phyloP scores from a whole-genome alignment of 2,329 filamentous ascomycete species.

The Lachnum nothofagi region DNA sequence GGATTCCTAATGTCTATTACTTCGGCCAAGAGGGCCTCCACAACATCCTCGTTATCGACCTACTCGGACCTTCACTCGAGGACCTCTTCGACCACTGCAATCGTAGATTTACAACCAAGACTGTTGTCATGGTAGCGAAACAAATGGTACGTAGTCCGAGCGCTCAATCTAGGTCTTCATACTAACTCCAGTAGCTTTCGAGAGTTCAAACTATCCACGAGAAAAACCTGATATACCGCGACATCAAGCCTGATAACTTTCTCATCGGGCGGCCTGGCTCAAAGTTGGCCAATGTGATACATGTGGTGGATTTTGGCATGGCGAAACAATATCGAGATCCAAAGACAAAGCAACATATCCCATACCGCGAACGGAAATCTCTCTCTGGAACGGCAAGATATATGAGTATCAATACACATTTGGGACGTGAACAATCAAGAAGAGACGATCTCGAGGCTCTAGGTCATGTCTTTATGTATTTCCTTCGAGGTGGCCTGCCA shows the following conservation, averaged over 20 bases:
- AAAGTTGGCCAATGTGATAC: slow-evolving; percentile 95
- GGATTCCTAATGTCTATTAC: slow-evolving; percentile 99
- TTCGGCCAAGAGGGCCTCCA: slow-evolving; percentile 97
- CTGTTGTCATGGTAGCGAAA: slow-evolving; percentile 97
- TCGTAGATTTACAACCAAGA: slow-evolving; percentile 91
- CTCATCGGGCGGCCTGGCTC: slow-evolving; percentile 87
- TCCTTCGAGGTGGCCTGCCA: slow-evolving; percentile 63
- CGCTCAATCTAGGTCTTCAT: not conserved
- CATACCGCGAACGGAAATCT: slow-evolving; percentile 94
- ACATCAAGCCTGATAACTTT: slow-evolving; percentile 99
- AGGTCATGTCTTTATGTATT: slow-evolving; percentile 71
- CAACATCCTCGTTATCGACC: slow-evolving; percentile 97
- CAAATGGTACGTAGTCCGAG: slow-evolving; percentile 67
- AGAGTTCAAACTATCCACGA: slow-evolving; percentile 92
- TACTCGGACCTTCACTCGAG: slow-evolving; percentile 89
- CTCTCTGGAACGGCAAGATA: slow-evolving; percentile 94
- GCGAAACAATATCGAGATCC: slow-evolving; percentile 98
- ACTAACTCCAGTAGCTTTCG: slow-evolving; percentile 57
- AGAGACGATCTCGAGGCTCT: slow-evolving; percentile 91
- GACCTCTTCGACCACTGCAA: slow-evolving; percentile 98
- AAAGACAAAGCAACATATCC: slow-evolving; percentile 98
- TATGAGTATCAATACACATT: slow-evolving; percentile 99
- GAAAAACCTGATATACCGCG: slow-evolving; percentile 97
- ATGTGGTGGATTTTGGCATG: slow-evolving; percentile 99
- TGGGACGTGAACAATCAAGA: slow-evolving; percentile 91